Conservation (phyloP, 257 asterid species). For the Solanum virginianum region DNA sequence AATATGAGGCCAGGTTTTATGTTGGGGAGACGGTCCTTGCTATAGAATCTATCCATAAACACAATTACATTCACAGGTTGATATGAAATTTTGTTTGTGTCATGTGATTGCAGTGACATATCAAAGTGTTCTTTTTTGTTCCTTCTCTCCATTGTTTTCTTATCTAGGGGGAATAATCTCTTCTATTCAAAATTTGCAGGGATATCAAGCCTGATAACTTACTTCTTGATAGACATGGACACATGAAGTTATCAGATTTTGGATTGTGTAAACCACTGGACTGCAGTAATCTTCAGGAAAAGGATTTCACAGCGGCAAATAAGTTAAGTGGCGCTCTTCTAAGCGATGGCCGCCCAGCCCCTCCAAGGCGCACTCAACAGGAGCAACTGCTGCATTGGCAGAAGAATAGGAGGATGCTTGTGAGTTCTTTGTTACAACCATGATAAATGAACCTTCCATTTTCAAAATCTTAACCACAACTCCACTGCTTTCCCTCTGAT, state of each 20-base stretch:
- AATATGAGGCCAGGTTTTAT: slow-evolving; percentile 83
- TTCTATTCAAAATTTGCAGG: slow-evolving; percentile 33
- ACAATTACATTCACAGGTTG: slow-evolving; percentile 89
- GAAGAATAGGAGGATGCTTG: slow-evolving; percentile 94
- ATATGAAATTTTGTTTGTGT: slow-evolving; percentile 6
- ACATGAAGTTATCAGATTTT: slow-evolving; percentile 92
- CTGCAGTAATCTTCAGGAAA: slow-evolving; percentile 88
- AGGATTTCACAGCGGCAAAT: slow-evolving; percentile 70
- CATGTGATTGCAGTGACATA: background rate
- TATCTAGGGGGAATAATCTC: background rate
- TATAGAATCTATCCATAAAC: slow-evolving; percentile 88
- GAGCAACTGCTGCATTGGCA: slow-evolving; percentile 96
- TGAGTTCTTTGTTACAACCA: slow-evolving; percentile 20
- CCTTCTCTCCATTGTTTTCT: background rate
- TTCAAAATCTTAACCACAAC: background rate
- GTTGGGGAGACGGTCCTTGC: slow-evolving; percentile 97
- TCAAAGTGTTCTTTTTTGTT: background rate
- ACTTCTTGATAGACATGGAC: slow-evolving; percentile 90
- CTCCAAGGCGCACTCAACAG: slow-evolving; percentile 86
- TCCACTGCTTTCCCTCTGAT: background rate
- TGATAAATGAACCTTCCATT: background rate
- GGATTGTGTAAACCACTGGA: slow-evolving; percentile 94
- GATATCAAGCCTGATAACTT: slow-evolving; percentile 98
- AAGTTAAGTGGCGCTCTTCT: slow-evolving; percentile 68
- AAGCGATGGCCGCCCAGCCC: slow-evolving; percentile 87